These are phyloP conservation scores for Croton laevigatus DNA, from an alignment of 441 rosid species.

Conservation along the genomic window DNA sequence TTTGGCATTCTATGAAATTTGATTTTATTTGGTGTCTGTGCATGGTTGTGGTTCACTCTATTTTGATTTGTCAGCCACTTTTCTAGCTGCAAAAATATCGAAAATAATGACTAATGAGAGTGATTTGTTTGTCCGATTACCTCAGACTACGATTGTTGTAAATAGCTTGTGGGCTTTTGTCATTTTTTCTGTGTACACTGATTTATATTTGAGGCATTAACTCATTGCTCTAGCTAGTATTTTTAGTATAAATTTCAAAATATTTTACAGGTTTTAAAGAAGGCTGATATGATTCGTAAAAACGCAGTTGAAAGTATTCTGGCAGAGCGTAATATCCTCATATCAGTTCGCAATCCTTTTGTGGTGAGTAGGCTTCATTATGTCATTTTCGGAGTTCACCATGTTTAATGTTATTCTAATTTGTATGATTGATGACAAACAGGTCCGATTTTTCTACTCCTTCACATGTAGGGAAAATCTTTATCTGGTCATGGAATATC, in stretches of 20 bases:
- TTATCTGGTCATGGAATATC: constrained; percentile 96
- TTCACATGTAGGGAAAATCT: constrained; percentile 99
- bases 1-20: neutral
- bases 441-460: constrained; percentile 98
- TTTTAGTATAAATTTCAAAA: constrained; percentile 16
- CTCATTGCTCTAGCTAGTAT: neutral
- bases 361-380: constrained; percentile 57
- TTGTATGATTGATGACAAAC: constrained; percentile 35
- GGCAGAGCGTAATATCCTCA: constrained; percentile 90
- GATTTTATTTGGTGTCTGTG: neutral
- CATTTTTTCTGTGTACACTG: neutral
- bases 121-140: neutral
- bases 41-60: neutral
- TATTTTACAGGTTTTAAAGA: constrained; percentile 74
- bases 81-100: neutral
- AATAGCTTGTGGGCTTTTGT: neutral
- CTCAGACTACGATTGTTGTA: neutral
- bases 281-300: constrained; percentile 96
- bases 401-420: constrained; percentile 35
- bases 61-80: neutral
- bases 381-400: constrained; percentile 16
- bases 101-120: neutral
- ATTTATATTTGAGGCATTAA: neutral
- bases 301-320: constrained; percentile 97
- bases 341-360: constrained; percentile 94